Evolutionary conservation across 192 early-diverging fungal genomes (phyloP), one percentile per base, ranked within the genome.

Genomic region (Backusella liffmaniae): DNA sequence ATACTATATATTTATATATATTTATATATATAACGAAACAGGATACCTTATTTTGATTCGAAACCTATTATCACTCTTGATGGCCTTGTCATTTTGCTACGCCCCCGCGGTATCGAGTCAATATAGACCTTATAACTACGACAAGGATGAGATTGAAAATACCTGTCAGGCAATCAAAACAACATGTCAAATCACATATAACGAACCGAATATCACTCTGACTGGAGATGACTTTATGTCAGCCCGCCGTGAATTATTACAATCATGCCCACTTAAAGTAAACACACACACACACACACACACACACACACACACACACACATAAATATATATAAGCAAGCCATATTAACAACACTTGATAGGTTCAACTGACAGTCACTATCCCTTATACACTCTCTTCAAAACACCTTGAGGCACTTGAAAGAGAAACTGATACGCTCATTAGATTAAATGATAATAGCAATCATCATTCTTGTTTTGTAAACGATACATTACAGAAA

Each of bases 191-290:
- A 75, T 77, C 16, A 80, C 78, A 30, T 77, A 78, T 62, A 83
- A 76, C 29, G 83, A 80, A 39, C 86, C 84, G 53, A 88, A 84
- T 67, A 74, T 88, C 68, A 82, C 86, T 71, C 75, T 86, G 15
- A 72, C 75, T 76, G 84, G 86, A 76, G 67, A 82, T 66, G 77
- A 79, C 70, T 82, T 86, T 30, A 77, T 81, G 70, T 56, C 66
- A 4, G 82, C 83, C 26, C 80, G 86, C 68, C 75, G 79, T 34
- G 79, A 82, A 23, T 70, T 88, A 41, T 75, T 86, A 56, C 84
- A 83, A 71, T 74, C 78, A 70, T 86, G 82, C 67, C 85, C 85
- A 26, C 67, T 88, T 12, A 77, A 81, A 79, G 85, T 86, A 59
- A 59, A 32, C 32, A 32, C 32, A 32, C 32, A 0, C 30, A 30